Conservation (phyloP, 495 filamentous ascomycete species). For the Xylaria scruposa region DNA sequence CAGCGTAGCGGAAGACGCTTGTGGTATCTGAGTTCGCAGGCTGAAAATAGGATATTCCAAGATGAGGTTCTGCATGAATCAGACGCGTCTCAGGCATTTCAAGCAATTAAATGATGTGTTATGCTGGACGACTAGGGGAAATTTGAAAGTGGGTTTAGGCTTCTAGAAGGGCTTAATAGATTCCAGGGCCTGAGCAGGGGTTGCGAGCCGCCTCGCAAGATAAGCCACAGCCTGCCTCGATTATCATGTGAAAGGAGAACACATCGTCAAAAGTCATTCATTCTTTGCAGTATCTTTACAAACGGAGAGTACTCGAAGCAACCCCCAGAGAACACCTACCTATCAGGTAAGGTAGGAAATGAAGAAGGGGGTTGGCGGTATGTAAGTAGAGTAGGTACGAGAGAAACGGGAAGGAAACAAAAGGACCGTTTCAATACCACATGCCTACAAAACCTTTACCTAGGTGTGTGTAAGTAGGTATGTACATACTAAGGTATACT, state of each 20-base stretch:
- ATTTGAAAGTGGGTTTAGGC: slow-evolving; percentile 50
- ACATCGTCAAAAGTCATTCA: neutral
- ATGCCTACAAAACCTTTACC: neutral
- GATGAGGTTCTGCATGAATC: slow-evolving; percentile 53
- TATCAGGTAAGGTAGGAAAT: neutral
- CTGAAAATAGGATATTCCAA: slow-evolving; percentile 34
- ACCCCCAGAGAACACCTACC: no score
- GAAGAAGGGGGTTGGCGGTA: neutral
- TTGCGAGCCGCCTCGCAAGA: slow-evolving; percentile 35
- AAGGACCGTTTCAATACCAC: neutral
- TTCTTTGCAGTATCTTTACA: neutral
- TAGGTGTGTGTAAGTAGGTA: neutral
- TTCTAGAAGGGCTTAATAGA: slow-evolving; percentile 54
- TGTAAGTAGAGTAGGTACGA: neutral
- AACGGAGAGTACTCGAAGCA: neutral
- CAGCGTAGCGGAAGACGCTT: slow-evolving; percentile 37
- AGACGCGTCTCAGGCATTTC: slow-evolving; percentile 55
- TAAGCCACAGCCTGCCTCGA: slow-evolving; percentile 33
- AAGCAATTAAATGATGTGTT: slow-evolving; percentile 58
- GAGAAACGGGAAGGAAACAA: neutral
- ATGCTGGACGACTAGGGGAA: slow-evolving; percentile 43
- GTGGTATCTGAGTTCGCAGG: slow-evolving; percentile 35
- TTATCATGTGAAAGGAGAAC: slow-evolving; percentile 28
- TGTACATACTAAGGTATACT: no score
- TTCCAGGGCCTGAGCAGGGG: slow-evolving; percentile 46